Evolutionary conservation across 495 filamentous ascomycete genomes (phyloP), one percentile per base, ranked within the genome.

Genomic region (Chaetomium fimeti): DNA sequence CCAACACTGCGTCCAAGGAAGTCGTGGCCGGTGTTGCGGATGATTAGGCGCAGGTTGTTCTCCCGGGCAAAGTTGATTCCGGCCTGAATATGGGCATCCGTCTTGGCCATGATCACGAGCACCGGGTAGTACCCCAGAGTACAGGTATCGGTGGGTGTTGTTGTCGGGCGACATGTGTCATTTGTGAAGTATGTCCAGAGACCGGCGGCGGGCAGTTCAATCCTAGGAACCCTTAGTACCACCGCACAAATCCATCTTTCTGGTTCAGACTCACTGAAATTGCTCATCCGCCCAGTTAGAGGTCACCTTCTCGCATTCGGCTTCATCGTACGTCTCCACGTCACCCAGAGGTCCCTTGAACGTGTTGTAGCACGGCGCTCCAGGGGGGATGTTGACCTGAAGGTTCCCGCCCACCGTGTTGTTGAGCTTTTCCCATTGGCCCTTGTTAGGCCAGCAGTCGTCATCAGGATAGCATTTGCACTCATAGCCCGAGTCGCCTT

Each of bases 1-100:
- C 86, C 87, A 15, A 81, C 81, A 7, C 82, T 84, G 55, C 83
- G 82, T 57, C 85, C 85, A 47, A 78, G 77, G 72, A 83, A 78
- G 61, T 84, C 84, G 60, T 87, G 85, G 12, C 87, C 88, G 0
- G 87, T 89, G 69, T 88, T 89, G n/a, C 85, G 79, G 43, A 90
- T 76, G 27, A 89, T 76, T 13, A 89, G 67, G 25, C 87, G 82
- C 51, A 90, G 78, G 64, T 85, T 85, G 61, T 85, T 77, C 40
- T 80, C 56, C 0, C 75, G 73, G 12, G 84, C 83, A 55, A 87
- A 88, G 24, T 76, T 73, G n/a, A 89, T 68, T 5, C 78, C 83
- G 3, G 74, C 73, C 47, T 76, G 75, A 57, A 84, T 74, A 57
- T 88, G 79, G 5, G 51, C 71, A 22, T 70, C 64, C 0, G 66